These are phyloP conservation scores for Penicillium sp. DNA, from an alignment of 2,329 filamentous ascomycete genomes.

Conservation along the genomic window DNA sequence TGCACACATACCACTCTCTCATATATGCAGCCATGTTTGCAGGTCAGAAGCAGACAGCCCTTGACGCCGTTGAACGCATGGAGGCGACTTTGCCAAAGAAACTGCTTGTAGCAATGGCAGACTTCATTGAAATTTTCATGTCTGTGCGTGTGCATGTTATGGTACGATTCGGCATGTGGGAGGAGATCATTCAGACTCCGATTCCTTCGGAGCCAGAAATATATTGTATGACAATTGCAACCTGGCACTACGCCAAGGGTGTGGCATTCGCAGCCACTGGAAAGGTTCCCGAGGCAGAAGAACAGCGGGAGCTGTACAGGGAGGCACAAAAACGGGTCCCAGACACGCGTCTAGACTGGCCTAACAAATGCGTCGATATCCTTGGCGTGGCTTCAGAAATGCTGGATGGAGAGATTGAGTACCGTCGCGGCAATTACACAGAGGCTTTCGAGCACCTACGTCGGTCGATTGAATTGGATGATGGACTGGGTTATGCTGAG, in stretches of 20 bases:
- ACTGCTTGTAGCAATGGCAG: conserved; percentile 73
- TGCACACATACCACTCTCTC: conserved; percentile 73
- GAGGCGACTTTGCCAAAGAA: conserved; percentile 65
- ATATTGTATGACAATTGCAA: conserved; percentile 70
- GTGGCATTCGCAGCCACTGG: conserved; percentile 65
- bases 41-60: conserved; percentile 62
- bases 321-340: conserved; percentile 57
- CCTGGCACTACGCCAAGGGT: conserved; percentile 68
- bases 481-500: conserved; percentile 68
- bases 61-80: conserved; percentile 62
- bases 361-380: conserved; percentile 66
- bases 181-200: conserved; percentile 60
- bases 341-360: conserved; percentile 65
- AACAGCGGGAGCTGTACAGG: conserved; percentile 55
- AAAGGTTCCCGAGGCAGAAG: conserved; percentile 56
- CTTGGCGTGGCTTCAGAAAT: conserved; percentile 64
- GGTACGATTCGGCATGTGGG: conserved; percentile 73
- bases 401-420: conserved; percentile 74
- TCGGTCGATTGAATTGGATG: conserved; percentile 61
- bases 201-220: conserved; percentile 61
- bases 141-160: conserved; percentile 69
- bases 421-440: conserved; percentile 62
- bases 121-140: conserved; percentile 74
- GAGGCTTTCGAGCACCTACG: conserved; percentile 62
- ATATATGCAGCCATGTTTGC: conserved; percentile 80